Conservation (phyloP, 1,284 basidiomycete genomes). For the Leucoagaricus sp. region DNA sequence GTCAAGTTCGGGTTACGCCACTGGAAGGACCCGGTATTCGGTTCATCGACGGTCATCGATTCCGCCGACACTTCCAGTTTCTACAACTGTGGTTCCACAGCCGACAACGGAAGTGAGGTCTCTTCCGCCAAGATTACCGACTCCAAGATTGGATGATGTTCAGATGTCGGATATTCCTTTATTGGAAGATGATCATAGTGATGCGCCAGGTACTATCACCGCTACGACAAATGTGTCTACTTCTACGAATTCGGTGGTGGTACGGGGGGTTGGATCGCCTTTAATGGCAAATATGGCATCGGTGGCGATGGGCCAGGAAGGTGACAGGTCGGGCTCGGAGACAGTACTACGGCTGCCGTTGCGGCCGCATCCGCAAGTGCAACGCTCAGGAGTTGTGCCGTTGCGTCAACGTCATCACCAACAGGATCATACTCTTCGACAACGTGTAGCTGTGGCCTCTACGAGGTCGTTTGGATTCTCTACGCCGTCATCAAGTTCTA, state of each 20-base stretch:
- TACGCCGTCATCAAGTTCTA: no score
- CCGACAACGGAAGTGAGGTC: not conserved
- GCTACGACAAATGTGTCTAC: not conserved
- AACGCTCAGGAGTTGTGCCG: not conserved
- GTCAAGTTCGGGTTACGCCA: no score
- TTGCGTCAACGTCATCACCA: not conserved
- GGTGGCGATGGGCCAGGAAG: not conserved
- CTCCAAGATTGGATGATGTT: conserved; percentile 13
- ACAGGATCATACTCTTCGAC: not conserved
- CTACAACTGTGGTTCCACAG: no score
- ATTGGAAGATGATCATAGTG: not conserved
- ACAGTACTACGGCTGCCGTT: not conserved
- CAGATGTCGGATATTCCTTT: conserved; percentile 14
- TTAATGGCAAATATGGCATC: no score
- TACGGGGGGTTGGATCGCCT: no score
- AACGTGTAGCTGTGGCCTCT: no score
- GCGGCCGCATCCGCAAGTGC: not conserved
- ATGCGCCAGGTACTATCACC: not conserved
- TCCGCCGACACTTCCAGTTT: no score
- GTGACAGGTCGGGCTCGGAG: not conserved
- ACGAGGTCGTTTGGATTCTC: no score
- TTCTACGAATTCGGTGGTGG: not conserved
- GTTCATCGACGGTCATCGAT: no score
- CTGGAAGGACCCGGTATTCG: no score
- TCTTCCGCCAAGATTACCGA: conserved; percentile 12